Evolutionary conservation across 305 asterid genomes (phyloP).

Genomic region (Fraxinus xanthoxyloides): DNA sequence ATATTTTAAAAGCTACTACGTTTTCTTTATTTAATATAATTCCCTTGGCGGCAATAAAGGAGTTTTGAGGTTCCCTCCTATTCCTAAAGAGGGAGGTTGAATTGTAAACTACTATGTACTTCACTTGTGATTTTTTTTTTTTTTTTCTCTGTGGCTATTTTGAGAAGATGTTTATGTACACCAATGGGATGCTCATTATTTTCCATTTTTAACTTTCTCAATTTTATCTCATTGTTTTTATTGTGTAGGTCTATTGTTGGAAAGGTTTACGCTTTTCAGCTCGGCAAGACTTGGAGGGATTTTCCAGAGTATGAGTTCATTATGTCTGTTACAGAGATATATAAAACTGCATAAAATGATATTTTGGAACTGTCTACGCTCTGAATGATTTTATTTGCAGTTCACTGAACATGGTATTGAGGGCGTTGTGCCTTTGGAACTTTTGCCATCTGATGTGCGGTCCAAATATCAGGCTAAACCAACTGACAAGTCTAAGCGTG

Average conservation of each 20-base stretch:
- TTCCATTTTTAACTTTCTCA: neutral
- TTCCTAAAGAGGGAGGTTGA: neutral
- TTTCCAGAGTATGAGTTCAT: slow-evolving; percentile 65
- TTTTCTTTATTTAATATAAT: neutral
- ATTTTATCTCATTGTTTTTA: slow-evolving; percentile 19
- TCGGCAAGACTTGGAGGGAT: slow-evolving; percentile 95
- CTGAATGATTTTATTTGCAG: slow-evolving; percentile 36
- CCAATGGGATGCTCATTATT: neutral
- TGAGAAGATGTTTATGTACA: neutral
- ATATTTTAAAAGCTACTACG: neutral
- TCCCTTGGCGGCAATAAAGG: neutral
- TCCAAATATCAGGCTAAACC: slow-evolving; percentile 84
- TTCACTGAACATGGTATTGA: slow-evolving; percentile 94
- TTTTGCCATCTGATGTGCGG: slow-evolving; percentile 64
- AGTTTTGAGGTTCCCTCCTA: neutral
- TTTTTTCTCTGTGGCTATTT: neutral
- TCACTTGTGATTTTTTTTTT: neutral
- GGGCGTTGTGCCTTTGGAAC: slow-evolving; percentile 95
- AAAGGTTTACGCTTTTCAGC: slow-evolving; percentile 97
- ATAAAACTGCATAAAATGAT: slow-evolving; percentile 9
- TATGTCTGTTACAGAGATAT: neutral
- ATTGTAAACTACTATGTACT: neutral
- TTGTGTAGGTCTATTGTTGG: slow-evolving; percentile 94
- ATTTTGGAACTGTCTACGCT: slow-evolving; percentile 1
- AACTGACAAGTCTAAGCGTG: slow-evolving; percentile 68